Evolutionary conservation across 306 rosid genomes (phyloP).

Genomic region (Oemleria cerasiformis): DNA sequence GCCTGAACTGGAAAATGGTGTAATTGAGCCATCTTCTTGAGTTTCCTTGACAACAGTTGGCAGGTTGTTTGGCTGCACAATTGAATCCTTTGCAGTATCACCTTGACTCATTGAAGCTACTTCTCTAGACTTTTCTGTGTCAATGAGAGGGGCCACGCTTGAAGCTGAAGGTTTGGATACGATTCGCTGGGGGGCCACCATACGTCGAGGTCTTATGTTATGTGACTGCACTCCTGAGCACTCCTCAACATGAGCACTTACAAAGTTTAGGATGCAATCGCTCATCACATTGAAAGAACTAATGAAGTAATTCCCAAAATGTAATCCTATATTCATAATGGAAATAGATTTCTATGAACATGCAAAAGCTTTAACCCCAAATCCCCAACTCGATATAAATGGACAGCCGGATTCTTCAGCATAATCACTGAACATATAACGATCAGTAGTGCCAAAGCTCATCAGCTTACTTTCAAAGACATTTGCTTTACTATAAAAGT

Average conservation of each 20-base stretch:
- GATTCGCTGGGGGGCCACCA: slow-evolving; percentile 43
- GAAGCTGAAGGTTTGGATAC: slow-evolving; percentile 29
- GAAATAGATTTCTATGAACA: neutral
- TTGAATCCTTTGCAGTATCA: slow-evolving; percentile 36
- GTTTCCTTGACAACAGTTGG: slow-evolving; percentile 29
- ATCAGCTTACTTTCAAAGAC: neutral
- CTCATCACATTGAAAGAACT: neutral
- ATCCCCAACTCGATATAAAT: neutral
- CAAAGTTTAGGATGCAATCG: neutral
- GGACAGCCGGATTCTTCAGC: neutral
- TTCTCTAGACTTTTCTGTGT: slow-evolving; percentile 24
- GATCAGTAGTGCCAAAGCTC: neutral
- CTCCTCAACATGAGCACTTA: slow-evolving; percentile 17
- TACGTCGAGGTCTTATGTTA: slow-evolving; percentile 61
- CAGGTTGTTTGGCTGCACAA: slow-evolving; percentile 28
- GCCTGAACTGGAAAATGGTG: slow-evolving; percentile 46
- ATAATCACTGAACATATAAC: neutral
- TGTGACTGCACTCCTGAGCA: slow-evolving; percentile 50
- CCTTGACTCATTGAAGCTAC: slow-evolving; percentile 26
- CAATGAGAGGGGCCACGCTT: slow-evolving; percentile 22
- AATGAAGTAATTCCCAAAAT: neutral
- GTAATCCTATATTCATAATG: neutral
- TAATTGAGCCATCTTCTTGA: slow-evolving; percentile 46
- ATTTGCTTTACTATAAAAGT: neutral
- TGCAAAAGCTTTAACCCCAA: neutral